Evolutionary conservation across 2,329 filamentous ascomycete species (phyloP), one percentile per base, ranked within the genome.

Genomic region (Pyrenophora graminea): DNA sequence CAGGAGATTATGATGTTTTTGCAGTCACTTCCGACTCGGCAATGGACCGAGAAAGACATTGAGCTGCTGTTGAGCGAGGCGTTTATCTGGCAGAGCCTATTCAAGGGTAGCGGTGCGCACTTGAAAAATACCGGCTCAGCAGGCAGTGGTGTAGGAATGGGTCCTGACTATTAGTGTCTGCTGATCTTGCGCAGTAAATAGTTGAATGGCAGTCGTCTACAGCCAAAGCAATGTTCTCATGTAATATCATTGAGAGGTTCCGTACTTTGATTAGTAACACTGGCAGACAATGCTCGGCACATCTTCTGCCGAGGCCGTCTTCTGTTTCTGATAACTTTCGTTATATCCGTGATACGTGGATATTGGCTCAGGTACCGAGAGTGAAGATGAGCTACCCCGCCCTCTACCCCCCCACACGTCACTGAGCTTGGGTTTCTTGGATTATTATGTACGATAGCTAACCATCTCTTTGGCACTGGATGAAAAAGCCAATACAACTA

Each of bases 1-100:
- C 85, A 97, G 77, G 93, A 97, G 74, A 88, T 96, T 53, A 97
- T 99, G 92, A 99, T 99, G 93, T 99, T 99, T 70, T 78, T 99
- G 47, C 94, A 99, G 76, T 90, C 91, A 38, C 78, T 99, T 50
- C 94, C 95, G 3, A 99, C 95, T 6, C 88, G 89, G 63, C 84
- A 88, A 47, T 99, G 94, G 94, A 97, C 91, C 1, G 94, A 97
- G 71, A 97, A 97, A 77, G 94, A 99, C 69, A 96, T 99, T 65
- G 94, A 97, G 73, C 82, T 99, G 51, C 79, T 99, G 47, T 80
- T 99, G 37, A 97, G 91, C 69, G 94, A 99, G 77, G 94, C 94
- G 3, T 99, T 94, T 67, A 97, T 99, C 59, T 99, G 94, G 95
- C 92, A 99, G 77, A 96, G 90, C 69, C 79, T 99, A 38, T 99